Evolutionary conservation across 208 protist genomes (phyloP), one percentile per base, ranked within the genome.

Genomic region (Trypanosoma theileri): DNA sequence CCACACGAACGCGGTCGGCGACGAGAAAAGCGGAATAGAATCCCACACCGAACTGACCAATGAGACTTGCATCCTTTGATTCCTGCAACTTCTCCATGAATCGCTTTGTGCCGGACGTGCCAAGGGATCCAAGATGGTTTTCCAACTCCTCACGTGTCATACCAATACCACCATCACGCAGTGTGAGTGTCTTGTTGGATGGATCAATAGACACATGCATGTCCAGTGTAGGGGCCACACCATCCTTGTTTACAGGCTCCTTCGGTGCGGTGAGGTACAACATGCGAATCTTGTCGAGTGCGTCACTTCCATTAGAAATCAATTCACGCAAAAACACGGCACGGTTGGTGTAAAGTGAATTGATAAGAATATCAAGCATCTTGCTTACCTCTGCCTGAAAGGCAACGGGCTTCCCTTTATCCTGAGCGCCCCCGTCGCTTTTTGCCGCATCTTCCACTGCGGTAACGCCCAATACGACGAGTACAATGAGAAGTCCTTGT

Each of bases 31-130:
- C 96, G 22, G 99, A 99, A 89, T 99, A 99, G 84, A 99, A 99
- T 76, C 99, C 99, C 28, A 99, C 99, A 86, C 99, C 99, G 76
- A 99, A 99, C 93, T 99, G 99, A 48, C 99, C 99, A 90, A 99
- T 99, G 21, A 99, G 82, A 75, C 93, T 98, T 55, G 86, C 82
- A 77, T 98, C 96, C 66, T 87, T 69, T 54, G 75, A 55, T 59
- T 92, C 82, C 73, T 89, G 46, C 40, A 95, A 64, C 54, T 72
- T 70, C 72, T 98, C 92, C 35, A 99, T 80, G 64, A 99, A 99
- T 17, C 88, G 76, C 77, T 98, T 99, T 12, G 99, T 99, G 64
- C 99, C 99, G 11, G 98, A 99, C 19, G 97, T 89, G 24, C 99
- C 99, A 68, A 99, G 99, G 8, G 97, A 99, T 70, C 99, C 99